Base-by-base conservation (phyloP, 2,329 filamentous ascomycete species). In the Pseudohalonectria lignicola region DNA sequence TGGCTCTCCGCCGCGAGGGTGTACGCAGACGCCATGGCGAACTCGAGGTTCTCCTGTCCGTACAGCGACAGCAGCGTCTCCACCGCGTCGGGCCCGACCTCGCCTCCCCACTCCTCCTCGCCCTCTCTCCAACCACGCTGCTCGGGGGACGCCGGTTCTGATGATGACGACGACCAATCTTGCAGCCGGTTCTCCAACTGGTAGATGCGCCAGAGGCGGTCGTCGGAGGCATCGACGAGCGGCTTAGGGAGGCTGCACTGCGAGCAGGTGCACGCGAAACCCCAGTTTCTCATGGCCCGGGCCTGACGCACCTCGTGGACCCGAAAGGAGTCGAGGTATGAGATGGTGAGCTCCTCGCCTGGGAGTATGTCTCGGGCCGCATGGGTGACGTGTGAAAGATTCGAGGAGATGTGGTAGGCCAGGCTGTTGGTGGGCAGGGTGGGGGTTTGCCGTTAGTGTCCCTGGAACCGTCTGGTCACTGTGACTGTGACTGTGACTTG, bases 1-100 rank as follows among this genome's bases (percentile, higher is more conserved):
- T 51, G 57, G 32, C 61, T 58, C n/a, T 62, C 47, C 17, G 61
- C 61, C 2, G 60, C 60, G 2, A 55, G 49, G 1, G 54, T 57
- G 39, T 60, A 57, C 3, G 54, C 56, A 15, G 49, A 49, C 4
- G 51, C 56, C 5, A 62, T 40, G 19, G 57, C 53, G n/a, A 50
- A 49, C 12, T 56, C 41, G 6, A 64, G 45, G 5, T 49, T 36
- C 40, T 63, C 60, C 11, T 49, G 45, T 18, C 50, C 46, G 40
- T 61, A 59, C 23, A 63, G 46, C 6, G 41, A 38, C 18, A 55
- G 47, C 37, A 59, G 46, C 36, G 50, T 43, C 2, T 39, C 51
- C 20, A 50, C 53, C 15, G 51, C 50, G 16, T 52, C 52, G 12
- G 53, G 47, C 6, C 45, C 47, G 7, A 56, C 47, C 7, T 18